These are phyloP conservation scores for Acanthamoeba healyi DNA, from an alignment of 208 protist species.

Conservation along the genomic window DNA sequence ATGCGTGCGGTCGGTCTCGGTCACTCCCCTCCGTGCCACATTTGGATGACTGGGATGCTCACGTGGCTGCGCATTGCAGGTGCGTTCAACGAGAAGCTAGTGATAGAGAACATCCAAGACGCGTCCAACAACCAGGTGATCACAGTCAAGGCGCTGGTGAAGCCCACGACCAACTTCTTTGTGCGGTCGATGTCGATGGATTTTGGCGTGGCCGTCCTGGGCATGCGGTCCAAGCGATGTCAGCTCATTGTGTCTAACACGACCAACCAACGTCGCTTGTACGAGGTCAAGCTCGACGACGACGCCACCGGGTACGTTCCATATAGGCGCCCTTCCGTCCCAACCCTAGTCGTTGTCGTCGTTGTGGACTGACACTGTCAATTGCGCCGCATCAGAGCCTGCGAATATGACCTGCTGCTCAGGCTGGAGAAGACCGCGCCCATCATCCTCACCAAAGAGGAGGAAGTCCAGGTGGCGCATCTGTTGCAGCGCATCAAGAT, in stretches of 20 bases:
- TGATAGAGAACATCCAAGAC: slow-evolving; percentile 87
- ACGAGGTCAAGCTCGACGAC: slow-evolving; percentile 77
- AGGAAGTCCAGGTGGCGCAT: slow-evolving; percentile 77
- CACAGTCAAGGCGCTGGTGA: slow-evolving; percentile 82
- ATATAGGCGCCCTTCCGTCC: too few species aligned
- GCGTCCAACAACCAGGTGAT: slow-evolving; percentile 79
- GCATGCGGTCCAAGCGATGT: slow-evolving; percentile 70
- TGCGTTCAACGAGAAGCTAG: slow-evolving; percentile 84
- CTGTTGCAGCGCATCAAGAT: slow-evolving; percentile 80
- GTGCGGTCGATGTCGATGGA: slow-evolving; percentile 78
- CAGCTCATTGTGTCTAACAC: slow-evolving; percentile 80
- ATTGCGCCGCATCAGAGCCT: slow-evolving; percentile 2
- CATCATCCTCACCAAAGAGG: slow-evolving; percentile 78
- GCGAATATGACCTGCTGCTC: slow-evolving; percentile 77
- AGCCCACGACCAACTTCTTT: slow-evolving; percentile 78
- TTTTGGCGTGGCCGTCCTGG: slow-evolving; percentile 78
- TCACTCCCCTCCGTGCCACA: too few species aligned
- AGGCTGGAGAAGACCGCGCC: slow-evolving; percentile 69
- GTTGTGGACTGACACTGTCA: background rate
- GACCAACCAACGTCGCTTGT: slow-evolving; percentile 70
- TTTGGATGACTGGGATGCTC: too few species aligned
- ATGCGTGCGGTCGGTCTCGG: too few species aligned
- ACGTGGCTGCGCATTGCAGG: too few species aligned
- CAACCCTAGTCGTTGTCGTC: too few species aligned
- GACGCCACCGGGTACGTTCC: background rate